Evolutionary conservation across 148 eudicot genomes (phyloP).

Genomic region (Persicaria tinctoria): DNA sequence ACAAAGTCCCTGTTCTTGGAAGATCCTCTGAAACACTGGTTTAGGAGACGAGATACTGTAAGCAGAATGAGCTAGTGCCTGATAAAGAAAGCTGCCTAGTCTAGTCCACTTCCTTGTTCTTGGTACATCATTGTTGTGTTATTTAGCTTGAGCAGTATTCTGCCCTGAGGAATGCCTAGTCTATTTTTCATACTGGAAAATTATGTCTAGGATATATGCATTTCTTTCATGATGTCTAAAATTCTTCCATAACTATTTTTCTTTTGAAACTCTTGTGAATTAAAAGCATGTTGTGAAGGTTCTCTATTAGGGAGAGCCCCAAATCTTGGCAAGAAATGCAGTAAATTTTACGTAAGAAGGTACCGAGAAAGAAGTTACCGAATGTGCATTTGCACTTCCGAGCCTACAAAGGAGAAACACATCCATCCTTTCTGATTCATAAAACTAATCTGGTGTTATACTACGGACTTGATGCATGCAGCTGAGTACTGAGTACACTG

Average conservation of each 20-base stretch:
- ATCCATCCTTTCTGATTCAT: constrained; percentile 2
- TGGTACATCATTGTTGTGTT: neutral
- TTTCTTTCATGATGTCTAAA: neutral
- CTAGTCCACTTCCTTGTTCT: neutral
- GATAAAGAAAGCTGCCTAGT: neutral
- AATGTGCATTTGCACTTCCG: neutral
- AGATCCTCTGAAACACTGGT: neutral
- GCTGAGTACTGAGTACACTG: neutral
- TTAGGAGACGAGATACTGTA: neutral
- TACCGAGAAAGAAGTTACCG: neutral
- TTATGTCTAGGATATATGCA: neutral
- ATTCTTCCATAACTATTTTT: neutral
- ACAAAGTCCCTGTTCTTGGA: neutral
- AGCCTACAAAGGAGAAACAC: neutral
- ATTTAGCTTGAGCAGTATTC: neutral
- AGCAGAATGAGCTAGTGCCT: constrained; percentile 3
- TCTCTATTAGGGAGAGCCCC: neutral
- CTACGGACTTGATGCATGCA: neutral
- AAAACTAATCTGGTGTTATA: neutral
- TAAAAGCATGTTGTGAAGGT: neutral
- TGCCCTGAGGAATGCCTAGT: neutral
- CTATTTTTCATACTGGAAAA: constrained; percentile 1
- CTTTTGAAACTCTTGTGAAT: neutral
- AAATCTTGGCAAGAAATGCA: neutral
- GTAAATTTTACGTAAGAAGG: neutral